These are phyloP conservation scores for Tylopilus cervinicoccineus DNA, from an alignment of 768 basidiomycete species.

Conservation along the genomic window DNA sequence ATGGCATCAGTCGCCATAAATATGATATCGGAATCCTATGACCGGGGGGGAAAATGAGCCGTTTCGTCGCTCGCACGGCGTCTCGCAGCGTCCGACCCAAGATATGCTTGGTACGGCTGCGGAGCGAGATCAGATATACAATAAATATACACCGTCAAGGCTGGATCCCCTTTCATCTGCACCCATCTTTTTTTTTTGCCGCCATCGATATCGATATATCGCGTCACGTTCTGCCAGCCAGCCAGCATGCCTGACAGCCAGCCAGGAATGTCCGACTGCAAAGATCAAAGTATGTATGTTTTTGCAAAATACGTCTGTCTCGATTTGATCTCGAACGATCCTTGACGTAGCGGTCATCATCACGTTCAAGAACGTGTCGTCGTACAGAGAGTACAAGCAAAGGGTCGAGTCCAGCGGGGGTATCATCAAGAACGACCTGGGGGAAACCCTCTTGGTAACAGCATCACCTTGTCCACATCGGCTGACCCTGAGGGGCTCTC, in stretches of 20 bases:
- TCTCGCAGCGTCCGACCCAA: too few species aligned
- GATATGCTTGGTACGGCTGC: too few species aligned
- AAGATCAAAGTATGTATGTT: too few species aligned
- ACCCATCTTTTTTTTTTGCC: neutral
- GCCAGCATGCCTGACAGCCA: neutral
- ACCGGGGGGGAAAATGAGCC: too few species aligned
- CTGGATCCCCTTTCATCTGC: too few species aligned
- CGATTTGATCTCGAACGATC: neutral
- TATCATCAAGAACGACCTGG: slow-evolving; percentile 12
- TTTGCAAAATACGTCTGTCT: slow-evolving; percentile 14
- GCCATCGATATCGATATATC: too few species aligned
- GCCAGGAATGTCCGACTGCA: slow-evolving; percentile 13
- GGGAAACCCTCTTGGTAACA: neutral
- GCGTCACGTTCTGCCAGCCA: neutral
- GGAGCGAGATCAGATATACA: too few species aligned
- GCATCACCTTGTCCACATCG: neutral
- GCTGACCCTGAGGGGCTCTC: neutral
- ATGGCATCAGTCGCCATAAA: too few species aligned
- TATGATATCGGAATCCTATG: too few species aligned
- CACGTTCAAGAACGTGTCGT: neutral
- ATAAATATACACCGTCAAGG: too few species aligned
- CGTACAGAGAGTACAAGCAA: slow-evolving; percentile 14
- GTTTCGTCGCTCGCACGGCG: too few species aligned
- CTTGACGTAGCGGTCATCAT: slow-evolving; percentile 9
- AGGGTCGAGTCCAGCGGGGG: slow-evolving; percentile 2